phyloP scores from a whole-genome alignment of 306 rosid species.

The Sechiopsis laciniata region DNA sequence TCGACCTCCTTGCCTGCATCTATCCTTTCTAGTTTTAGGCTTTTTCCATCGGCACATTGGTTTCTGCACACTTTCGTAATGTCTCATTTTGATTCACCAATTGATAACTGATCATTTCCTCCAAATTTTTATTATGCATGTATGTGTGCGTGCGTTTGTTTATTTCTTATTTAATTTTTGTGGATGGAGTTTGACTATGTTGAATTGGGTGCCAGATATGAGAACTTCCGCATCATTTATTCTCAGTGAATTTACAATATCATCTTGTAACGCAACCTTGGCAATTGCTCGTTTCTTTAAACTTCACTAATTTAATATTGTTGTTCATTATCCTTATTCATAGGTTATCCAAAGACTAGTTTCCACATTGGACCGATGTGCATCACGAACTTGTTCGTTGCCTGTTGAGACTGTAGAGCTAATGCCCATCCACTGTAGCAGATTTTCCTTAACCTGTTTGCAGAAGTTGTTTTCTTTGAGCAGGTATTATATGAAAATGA shows the following conservation, averaged over 20 bases:
- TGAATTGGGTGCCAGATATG: background rate
- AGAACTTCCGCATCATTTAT: background rate
- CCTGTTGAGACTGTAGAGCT: constrained; percentile 92
- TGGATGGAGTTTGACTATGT: background rate
- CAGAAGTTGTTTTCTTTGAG: constrained; percentile 88
- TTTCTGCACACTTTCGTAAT: background rate
- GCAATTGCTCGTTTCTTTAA: background rate
- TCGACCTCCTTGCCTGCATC: background rate
- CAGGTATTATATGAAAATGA: constrained; percentile 47
- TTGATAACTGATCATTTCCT: background rate
- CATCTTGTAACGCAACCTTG: background rate
- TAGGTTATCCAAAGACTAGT: constrained; percentile 71
- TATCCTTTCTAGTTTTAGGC: background rate
- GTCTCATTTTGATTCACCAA: background rate
- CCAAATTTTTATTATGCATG: background rate
- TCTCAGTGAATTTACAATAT: background rate
- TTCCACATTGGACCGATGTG: constrained; percentile 90
- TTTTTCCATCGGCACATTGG: background rate
- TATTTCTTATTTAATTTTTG: background rate
- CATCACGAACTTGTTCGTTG: constrained; percentile 83
- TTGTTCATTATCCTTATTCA: constrained; percentile 26
- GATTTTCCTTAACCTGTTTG: constrained; percentile 84
- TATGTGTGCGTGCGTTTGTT: background rate
- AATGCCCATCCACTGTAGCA: constrained; percentile 87
- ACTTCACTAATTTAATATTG: constrained; percentile 8